Conservation (phyloP, 1,139 yeast species). For the Meyerozyma smithsonii region DNA sequence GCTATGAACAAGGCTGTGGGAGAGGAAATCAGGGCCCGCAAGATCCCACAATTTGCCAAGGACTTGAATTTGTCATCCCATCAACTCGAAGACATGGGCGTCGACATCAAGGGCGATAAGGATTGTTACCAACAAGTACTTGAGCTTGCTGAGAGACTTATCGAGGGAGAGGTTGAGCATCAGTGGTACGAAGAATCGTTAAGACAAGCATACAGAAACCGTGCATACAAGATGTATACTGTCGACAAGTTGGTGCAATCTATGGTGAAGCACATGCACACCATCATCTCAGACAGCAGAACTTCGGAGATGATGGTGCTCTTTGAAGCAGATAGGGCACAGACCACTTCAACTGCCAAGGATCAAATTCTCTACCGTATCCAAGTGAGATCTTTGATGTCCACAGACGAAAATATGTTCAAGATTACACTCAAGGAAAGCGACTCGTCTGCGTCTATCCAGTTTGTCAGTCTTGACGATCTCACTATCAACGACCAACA, state of each 20-base stretch:
- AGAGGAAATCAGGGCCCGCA: slow-evolving; percentile 63
- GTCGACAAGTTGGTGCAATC: slow-evolving; percentile 91
- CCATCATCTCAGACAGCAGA: slow-evolving; percentile 72
- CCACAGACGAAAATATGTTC: slow-evolving; percentile 87
- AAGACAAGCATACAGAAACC: slow-evolving; percentile 91
- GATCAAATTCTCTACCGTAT: slow-evolving; percentile 88
- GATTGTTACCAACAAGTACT: slow-evolving; percentile 76
- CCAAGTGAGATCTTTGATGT: slow-evolving; percentile 79
- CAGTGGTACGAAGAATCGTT: slow-evolving; percentile 94
- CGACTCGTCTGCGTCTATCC: slow-evolving; percentile 58
- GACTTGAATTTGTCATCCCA: slow-evolving; percentile 81
- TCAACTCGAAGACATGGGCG: slow-evolving; percentile 76
- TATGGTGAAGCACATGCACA: slow-evolving; percentile 82
- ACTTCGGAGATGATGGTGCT: slow-evolving; percentile 76
- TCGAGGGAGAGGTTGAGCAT: slow-evolving; percentile 90
- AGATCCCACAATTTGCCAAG: slow-evolving; percentile 77
- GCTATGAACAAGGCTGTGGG: slow-evolving; percentile 59
- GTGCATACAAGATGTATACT: slow-evolving; percentile 88
- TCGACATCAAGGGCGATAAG: slow-evolving; percentile 63
- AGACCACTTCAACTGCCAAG: slow-evolving; percentile 64
- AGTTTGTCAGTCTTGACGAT: slow-evolving; percentile 84
- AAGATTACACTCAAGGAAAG: slow-evolving; percentile 67
- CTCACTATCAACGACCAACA: slow-evolving; percentile 76
- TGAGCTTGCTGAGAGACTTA: slow-evolving; percentile 64
- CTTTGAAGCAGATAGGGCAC: slow-evolving; percentile 75